These are phyloP conservation scores for Trametes meyenii DNA, from an alignment of 768 basidiomycete species.

Conservation along the genomic window DNA sequence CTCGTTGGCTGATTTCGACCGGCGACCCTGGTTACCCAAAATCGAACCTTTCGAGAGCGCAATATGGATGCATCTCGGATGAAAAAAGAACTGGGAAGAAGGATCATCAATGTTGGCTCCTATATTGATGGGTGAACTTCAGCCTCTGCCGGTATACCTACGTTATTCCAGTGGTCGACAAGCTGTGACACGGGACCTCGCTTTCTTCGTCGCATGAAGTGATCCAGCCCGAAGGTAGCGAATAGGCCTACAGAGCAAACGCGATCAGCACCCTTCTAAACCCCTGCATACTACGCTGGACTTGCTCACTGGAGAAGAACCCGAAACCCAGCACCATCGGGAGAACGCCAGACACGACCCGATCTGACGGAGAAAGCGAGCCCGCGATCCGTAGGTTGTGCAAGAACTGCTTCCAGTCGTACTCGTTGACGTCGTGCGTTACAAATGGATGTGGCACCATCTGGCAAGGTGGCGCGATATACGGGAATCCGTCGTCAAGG, in stretches of 20 bases:
- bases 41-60: conserved; percentile 21
- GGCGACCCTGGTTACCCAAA: conserved; percentile 3
- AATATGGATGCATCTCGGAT: conserved; percentile 27
- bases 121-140: not conserved
- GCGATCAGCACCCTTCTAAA: not conserved
- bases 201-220: conserved; percentile 41
- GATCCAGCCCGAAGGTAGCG: conserved; percentile 18
- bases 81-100: conserved; percentile 29
- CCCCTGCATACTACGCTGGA: not conserved
- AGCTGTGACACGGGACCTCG: conserved; percentile 42
- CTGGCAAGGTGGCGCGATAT: conserved; percentile 43
- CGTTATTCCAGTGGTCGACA: conserved; percentile 55
- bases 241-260: conserved; percentile 31
- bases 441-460: conserved; percentile 48
- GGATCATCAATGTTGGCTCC: no score
- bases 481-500: conserved; percentile 48
- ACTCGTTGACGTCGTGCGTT: conserved; percentile 48
- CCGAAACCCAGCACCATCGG: conserved; percentile 10
- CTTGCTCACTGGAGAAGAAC: conserved; percentile 4
- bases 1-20: conserved; percentile 6
- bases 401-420: conserved; percentile 45
- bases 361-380: conserved; percentile 22
- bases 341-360: conserved; percentile 11
- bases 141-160: conserved; percentile 26
- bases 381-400: conserved; percentile 21